Evolutionary conservation across 2,329 filamentous ascomycete species (phyloP), one percentile per base, ranked within the genome.

Genomic region (Aspergillus luchuensis): DNA sequence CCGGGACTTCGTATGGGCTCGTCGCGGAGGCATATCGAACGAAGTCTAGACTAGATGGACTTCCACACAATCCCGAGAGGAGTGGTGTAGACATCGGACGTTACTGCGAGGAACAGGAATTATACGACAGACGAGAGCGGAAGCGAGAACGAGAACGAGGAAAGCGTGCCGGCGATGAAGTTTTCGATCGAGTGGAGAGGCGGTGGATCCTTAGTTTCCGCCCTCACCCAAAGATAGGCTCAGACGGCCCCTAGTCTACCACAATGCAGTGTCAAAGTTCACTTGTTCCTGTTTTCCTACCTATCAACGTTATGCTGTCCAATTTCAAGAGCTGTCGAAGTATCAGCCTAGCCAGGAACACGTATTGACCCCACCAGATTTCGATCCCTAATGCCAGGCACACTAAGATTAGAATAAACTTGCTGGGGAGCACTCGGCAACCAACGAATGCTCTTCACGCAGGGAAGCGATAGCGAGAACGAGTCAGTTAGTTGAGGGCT

Each of bases 1-100:
- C 7, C 70, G 67, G 3, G 69, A 70, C 49, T 72, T 72, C 11
- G 61, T 63, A 57, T 72, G 70, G 10, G 67, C 59, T 57, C 70
- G 65, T 8, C 69, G 65, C 11, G 69, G 64, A 10, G 67, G 66
- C 69, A 71, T 56, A 3, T 36, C 33, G 33, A 11, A 36, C 6
- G 33, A 13, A 36, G 33, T 15, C 33, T 36, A 36, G 33, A 36
- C 33, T 36, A 13, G 11, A 23, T 25, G 6, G 11, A 25, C 28
- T 28, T 10, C 3, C 25, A 13, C 8, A 43, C 15, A 2, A 21
- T 19, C 41, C 17, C 10, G 17, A 45, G 41, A 11, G 21, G 49
- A 6, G 6, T 36, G 33, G 49, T 38, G n/a, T 30, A 4, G 19
- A 11, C 25, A 33, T 17, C 41, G 38, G 21, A 39, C 21, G 36